Evolutionary conservation across 331 rosid species (phyloP).

Genomic region (Acacia concinna): DNA sequence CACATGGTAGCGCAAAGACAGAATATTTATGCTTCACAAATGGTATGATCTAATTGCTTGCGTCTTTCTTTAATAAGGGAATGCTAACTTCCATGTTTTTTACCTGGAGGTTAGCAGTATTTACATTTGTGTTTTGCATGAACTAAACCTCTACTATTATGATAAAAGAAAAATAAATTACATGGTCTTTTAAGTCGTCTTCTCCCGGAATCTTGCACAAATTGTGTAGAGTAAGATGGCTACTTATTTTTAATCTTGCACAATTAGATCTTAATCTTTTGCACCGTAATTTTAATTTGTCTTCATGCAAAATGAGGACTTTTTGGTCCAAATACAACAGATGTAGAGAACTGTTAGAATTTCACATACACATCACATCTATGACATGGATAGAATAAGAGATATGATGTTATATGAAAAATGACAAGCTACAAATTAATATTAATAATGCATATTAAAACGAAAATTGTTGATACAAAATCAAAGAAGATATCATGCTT

Average conservation of each 20-base stretch:
- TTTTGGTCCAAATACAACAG: not conserved
- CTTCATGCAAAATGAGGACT: not conserved
- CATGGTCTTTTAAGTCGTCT: not conserved
- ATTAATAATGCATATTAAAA: not conserved
- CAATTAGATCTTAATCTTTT: too few species aligned
- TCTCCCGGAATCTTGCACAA: not conserved
- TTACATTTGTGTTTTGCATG: not conserved
- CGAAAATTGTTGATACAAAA: not conserved
- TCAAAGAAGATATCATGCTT: not conserved
- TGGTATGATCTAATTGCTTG: constrained; percentile 49
- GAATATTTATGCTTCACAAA: constrained; percentile 66
- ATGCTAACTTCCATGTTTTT: not conserved
- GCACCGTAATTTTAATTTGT: not conserved
- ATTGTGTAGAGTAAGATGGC: too few species aligned
- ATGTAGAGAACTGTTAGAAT: not conserved
- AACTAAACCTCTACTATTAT: not conserved
- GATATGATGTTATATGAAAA: too few species aligned
- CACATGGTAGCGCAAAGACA: constrained; percentile 77
- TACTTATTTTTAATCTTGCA: too few species aligned
- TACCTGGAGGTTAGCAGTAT: not conserved
- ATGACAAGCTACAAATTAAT: not conserved
- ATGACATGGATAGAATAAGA: too few species aligned
- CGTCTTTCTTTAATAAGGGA: not conserved
- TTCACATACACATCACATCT: too few species aligned
- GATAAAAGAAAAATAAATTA: not conserved